A percentile compares a stretch with the other conserved stretches of the same genome.
phyloP scores from a whole-genome alignment of 2,329 filamentous ascomycete species.

The Didymellaceae sp. region DNA sequence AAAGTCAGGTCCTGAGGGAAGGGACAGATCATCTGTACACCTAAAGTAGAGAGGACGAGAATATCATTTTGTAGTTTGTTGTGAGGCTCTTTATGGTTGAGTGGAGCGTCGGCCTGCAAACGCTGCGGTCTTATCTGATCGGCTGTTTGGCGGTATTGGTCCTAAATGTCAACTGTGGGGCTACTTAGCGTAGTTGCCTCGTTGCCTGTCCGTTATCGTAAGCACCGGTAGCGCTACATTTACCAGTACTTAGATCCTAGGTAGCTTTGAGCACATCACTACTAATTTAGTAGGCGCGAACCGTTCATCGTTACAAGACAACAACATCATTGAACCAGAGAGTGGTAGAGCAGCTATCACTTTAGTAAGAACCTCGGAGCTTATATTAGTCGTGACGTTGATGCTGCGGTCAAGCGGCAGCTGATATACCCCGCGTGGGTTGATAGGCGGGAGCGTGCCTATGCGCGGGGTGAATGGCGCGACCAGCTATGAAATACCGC shows the following conservation, averaged over 20 bases:
- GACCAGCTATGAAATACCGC: conserved; percentile 12
- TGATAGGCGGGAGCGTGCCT: conserved; percentile 38
- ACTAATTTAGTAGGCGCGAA: background rate
- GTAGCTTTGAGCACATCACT: no score
- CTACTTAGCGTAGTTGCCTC: conserved; percentile 23
- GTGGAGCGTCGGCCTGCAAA: no score
- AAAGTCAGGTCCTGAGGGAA: no score
- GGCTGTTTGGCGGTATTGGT: no score
- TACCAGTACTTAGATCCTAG: no score
- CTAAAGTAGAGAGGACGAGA: no score
- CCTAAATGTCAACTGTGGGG: no score
- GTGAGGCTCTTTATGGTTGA: no score
- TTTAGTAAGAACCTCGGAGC: background rate
- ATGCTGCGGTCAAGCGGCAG: conserved; percentile 29
- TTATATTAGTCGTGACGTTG: conserved; percentile 23
- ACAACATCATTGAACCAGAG: background rate
- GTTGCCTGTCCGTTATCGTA: conserved; percentile 26
- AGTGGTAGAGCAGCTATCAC: background rate
- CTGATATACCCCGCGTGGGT: conserved; percentile 32
- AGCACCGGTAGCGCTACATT: no score
- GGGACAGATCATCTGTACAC: no score
- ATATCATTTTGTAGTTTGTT: no score
- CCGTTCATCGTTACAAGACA: background rate
- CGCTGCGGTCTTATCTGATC: no score
- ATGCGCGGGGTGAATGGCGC: conserved; percentile 30